Conservation (phyloP, 2,329 filamentous ascomycete species). For the Lecanicillium sp. region DNA sequence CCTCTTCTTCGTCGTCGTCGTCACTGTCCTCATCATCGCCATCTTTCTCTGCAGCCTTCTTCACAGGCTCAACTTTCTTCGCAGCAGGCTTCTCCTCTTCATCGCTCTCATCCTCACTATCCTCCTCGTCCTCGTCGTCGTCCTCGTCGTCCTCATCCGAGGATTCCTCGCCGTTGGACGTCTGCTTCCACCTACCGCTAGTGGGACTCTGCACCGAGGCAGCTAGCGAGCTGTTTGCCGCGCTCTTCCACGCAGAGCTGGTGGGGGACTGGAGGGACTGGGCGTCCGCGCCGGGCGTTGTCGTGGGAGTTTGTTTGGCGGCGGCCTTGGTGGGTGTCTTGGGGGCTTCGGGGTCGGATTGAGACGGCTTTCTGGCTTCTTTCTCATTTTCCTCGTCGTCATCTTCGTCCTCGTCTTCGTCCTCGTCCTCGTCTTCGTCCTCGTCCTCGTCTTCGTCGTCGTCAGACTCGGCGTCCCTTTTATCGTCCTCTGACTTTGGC, state of each 20-base stretch:
- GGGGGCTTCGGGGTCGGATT: neutral
- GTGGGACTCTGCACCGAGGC: slow-evolving; percentile 17
- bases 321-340: neutral
- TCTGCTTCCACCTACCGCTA: slow-evolving; percentile 9
- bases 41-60: slow-evolving; percentile 17
- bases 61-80: slow-evolving; percentile 15
- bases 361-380: too few relatives aligned
- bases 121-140: slow-evolving; percentile 11
- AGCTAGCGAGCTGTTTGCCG: slow-evolving; percentile 15
- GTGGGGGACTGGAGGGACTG: slow-evolving; percentile 38
- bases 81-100: slow-evolving; percentile 21
- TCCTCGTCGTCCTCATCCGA: slow-evolving; percentile 10
- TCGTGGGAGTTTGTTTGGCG: neutral
- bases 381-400: neutral
- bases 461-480: neutral
- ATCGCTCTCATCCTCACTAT: slow-evolving; percentile 3
- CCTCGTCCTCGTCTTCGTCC: neutral
- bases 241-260: slow-evolving; percentile 31
- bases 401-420: neutral
- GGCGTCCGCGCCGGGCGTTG: slow-evolving; percentile 11
- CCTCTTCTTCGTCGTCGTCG: slow-evolving; percentile 16
- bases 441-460: neutral
- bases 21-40: slow-evolving; percentile 22
- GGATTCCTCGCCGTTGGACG: slow-evolving; percentile 2
- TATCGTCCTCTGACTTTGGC: neutral